Percentiles rank a stretch among this genome's conserved stretches.
phyloP scores from a whole-genome alignment of 2,329 filamentous ascomycete species.

The Niveomyces coronatus region DNA sequence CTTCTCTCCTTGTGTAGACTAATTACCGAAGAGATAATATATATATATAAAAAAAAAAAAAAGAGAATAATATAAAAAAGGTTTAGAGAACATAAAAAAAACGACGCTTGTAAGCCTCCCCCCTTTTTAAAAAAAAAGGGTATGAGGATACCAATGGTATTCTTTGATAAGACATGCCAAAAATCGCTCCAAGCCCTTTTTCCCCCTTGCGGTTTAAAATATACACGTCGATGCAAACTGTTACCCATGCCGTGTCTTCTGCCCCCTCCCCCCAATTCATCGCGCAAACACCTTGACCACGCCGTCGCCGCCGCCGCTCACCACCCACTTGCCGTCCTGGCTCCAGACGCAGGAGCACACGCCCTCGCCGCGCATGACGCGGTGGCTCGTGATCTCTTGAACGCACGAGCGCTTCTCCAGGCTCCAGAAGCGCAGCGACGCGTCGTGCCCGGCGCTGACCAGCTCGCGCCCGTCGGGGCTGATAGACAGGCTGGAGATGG shows the following conservation, averaged over 20 bases:
- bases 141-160: too few relatives aligned
- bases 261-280: conserved; percentile 16
- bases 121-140: too few relatives aligned
- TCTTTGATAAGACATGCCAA: conserved; percentile 5
- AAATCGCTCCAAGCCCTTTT: neutral
- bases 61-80: too few relatives aligned
- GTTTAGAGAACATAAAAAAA: conserved; percentile 1
- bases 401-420: conserved; percentile 91
- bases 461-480: conserved; percentile 91
- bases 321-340: conserved; percentile 86
- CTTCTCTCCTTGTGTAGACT: too few relatives aligned
- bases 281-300: conserved; percentile 84
- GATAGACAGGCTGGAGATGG: conserved; percentile 83
- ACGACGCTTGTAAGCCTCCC: conserved; percentile 1
- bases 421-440: conserved; percentile 92
- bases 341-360: conserved; percentile 95
- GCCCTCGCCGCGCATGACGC: conserved; percentile 91
- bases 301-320: conserved; percentile 88
- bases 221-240: neutral
- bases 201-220: neutral
- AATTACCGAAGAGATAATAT: too few relatives aligned
- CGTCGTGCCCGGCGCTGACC: conserved; percentile 92
- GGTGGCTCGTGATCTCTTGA: conserved; percentile 87
- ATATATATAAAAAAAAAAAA: conserved; percentile 4
- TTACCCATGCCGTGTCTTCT: neutral